Base-by-base conservation (phyloP, 1,284 basidiomycete species). In the Cryptococcus depauperatus region DNA sequence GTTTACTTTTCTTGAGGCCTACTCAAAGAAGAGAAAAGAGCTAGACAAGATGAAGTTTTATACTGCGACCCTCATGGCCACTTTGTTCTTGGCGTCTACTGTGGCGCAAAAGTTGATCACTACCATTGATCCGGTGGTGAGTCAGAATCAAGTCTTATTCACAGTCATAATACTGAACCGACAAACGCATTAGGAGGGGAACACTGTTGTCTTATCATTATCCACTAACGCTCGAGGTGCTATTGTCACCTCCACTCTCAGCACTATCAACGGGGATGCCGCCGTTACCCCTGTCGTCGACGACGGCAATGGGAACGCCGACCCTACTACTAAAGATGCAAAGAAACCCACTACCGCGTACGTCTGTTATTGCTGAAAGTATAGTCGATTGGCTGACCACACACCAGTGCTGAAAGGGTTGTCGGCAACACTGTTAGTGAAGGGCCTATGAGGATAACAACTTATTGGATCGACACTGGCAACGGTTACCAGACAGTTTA, bases 391-490 rank as follows among this genome's bases (percentile, higher is more conserved):
- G n/a, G n/a, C n/a, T n/a, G n/a, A n/a, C n/a, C n/a, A n/a, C n/a
- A n/a, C n/a, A n/a, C n/a, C n/a, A n/a, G n/a, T n/a, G n/a, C n/a
- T 37, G 5, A 25, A 34, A 46, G 51, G 43, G 51, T 55, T 19
- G 54, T 56, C 8, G 51, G 33, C 21, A 43, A 47, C 5, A 45
- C 49, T 10, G 34, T 44, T 14, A 51, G 53, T 9, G 47, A 23
- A n/a, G 32, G 43, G 26, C 59, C 59, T 11, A 61, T 61, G 59
- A 42, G 51, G 41, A 59, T 56, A 14, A 61, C 59, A 5, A 61
- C 59, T 7, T 61, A 64, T 49, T 58, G 57, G 52, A 56, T 61
- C 47, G 53, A 58, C 39, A 49, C 55, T 23, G 54, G 58, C 42
- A 45, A 57, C 38, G 61, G 58, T 21, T 51, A 47, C 16, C 63